A percentile compares a stretch with the other conserved stretches of the same genome.
Conservation (phyloP, 176 grass and related monocot genomes). For the Oryza glumipatula region DNA sequence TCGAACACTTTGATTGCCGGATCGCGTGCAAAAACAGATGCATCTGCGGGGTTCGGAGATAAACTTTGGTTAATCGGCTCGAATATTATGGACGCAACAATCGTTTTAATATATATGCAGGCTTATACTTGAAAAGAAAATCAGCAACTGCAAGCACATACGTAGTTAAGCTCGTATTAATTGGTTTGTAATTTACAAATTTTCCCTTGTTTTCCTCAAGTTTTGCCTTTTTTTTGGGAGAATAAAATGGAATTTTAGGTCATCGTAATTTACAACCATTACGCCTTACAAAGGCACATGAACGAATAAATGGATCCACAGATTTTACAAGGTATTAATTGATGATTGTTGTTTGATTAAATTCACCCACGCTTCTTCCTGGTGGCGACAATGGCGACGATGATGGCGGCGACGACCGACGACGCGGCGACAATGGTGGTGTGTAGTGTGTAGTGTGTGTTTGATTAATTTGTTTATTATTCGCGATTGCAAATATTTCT, state of each 20-base stretch:
- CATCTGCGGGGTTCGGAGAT: no score
- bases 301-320: background rate
- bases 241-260: background rate
- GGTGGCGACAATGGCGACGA: conserved; percentile 34
- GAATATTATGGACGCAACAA: no score
- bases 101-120: no score
- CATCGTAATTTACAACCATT: background rate
- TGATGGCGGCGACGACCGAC: conserved; percentile 46
- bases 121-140: no score
- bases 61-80: no score
- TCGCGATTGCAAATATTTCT: background rate
- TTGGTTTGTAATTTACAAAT: no score
- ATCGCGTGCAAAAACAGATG: no score
- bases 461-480: background rate
- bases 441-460: background rate
- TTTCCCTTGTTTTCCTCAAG: no score
- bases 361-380: conserved; percentile 38
- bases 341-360: background rate
- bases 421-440: conserved; percentile 50
- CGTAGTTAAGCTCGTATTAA: no score
- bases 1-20: no score
- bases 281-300: no score
- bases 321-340: background rate
- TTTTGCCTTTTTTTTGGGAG: background rate
- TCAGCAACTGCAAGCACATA: no score